A percentile compares a stretch with the other conserved stretches of the same genome.
Conservation (phyloP, 2,329 filamentous ascomycete species). For the Beauveria pseudobassiana region DNA sequence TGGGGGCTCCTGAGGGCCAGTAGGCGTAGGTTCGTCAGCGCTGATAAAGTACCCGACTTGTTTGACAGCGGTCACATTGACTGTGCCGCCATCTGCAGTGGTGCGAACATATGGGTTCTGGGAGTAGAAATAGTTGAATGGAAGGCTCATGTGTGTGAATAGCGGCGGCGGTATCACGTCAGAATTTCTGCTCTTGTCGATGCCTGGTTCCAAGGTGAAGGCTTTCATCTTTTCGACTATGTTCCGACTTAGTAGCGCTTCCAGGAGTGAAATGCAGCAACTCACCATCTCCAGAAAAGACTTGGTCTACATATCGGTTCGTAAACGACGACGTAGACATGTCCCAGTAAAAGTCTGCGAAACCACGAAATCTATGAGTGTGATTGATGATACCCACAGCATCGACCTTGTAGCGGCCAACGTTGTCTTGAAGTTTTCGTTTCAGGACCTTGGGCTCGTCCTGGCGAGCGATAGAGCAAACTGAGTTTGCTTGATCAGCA, state of each 20-base stretch:
- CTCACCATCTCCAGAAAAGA: conserved; percentile 64
- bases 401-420: conserved; percentile 57
- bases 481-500: conserved; percentile 18
- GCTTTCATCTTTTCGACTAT: conserved; percentile 45
- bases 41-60: conserved; percentile 52
- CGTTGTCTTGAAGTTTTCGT: conserved; percentile 63
- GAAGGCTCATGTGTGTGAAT: conserved; percentile 67
- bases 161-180: conserved; percentile 73
- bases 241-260: conserved; percentile 13
- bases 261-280: not conserved
- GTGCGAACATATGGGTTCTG: conserved; percentile 74
- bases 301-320: conserved; percentile 59
- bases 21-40: conserved; percentile 52
- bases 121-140: conserved; percentile 73
- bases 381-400: conserved; percentile 66
- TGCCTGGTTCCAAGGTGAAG: conserved; percentile 60
- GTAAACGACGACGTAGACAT: conserved; percentile 62
- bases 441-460: conserved; percentile 50
- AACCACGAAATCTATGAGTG: conserved; percentile 79
- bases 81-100: conserved; percentile 48
- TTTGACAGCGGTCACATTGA: conserved; percentile 53
- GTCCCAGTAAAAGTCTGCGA: conserved; percentile 83
- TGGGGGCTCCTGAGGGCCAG: conserved; percentile 53
- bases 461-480: conserved; percentile 37
- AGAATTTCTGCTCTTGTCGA: conserved; percentile 49